Percentiles rank a stretch among this genome's conserved stretches.
Evolutionary conservation across 1,284 basidiomycete species (phyloP).

Genomic region (Hemileia vastatrix): DNA sequence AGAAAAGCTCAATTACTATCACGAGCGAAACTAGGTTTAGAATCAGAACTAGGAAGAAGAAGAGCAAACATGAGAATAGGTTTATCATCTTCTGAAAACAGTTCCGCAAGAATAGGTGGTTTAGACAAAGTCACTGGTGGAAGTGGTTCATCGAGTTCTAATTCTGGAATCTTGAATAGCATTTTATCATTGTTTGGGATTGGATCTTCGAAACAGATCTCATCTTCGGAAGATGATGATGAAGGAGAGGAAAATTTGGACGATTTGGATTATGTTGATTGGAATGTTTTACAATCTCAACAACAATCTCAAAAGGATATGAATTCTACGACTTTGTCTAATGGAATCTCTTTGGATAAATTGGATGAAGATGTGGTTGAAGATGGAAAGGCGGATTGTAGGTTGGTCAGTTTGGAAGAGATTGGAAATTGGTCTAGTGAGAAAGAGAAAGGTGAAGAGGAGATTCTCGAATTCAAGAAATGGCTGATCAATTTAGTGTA

Average conservation of each 20-base stretch:
- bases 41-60: too few relatives aligned
- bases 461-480: not conserved
- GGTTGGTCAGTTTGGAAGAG: conserved; percentile 27
- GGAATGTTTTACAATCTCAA: conserved; percentile 17
- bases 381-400: conserved; percentile 30
- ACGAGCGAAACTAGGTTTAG: too few relatives aligned
- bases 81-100: too few relatives aligned
- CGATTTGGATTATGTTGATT: conserved; percentile 37
- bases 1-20: too few relatives aligned
- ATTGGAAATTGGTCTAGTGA: not conserved
- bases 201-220: conserved; percentile 23
- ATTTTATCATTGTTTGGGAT: conserved; percentile 3
- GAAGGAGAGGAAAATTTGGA: conserved; percentile 30
- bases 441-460: not conserved
- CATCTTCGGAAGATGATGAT: conserved; percentile 11
- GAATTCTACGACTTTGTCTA: conserved; percentile 12
- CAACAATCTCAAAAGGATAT: not conserved
- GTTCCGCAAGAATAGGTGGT: too few relatives aligned
- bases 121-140: conserved; percentile 24
- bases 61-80: too few relatives aligned
- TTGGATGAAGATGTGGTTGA: conserved; percentile 34
- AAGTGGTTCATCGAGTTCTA: not conserved
- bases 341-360: conserved; percentile 25
- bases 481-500: not conserved
- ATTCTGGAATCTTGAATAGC: not conserved